Evolutionary conservation across 2,329 filamentous ascomycete species (phyloP), one percentile per base, ranked within the genome.

Genomic region (Fusarium coffeatum): DNA sequence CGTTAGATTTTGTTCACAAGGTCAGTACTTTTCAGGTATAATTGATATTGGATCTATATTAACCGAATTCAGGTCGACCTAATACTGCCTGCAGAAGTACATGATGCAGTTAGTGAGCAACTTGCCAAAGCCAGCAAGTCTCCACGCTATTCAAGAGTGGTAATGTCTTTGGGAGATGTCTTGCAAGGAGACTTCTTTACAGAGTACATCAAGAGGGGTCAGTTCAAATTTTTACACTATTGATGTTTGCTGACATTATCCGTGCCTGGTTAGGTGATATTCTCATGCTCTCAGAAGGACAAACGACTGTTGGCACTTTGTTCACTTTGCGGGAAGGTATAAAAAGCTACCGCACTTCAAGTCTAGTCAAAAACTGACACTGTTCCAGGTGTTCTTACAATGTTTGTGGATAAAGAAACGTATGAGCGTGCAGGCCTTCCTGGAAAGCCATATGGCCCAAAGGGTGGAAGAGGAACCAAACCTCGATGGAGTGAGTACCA

Each of bases 371-470:
- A 8, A 49, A 18, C 59, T 76, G 11, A 58, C 25, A 7, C 2
- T 48, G 10, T 4, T 8, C 5, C 15, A 92, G 93, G 93, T 1
- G 81, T 87, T 1, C 83, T 99, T 34, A 88, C 86, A 6, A 85
- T 99, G 73, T 92, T 93, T 72, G 84, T 98, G 27, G 91, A 93
- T 68, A 93, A 91, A 72, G 89, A 94, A 56, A 89, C 88, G 1
- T 98, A 94, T 78, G 94, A 98, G 79, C 87, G 90, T 49, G 90
- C 91, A 48, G 96, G 96, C 0, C 83, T 99, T 1, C 87, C 90
- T 1, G 95, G 95, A 2, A 90, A 89, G 68, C 86, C 92, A 20
- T 82, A 88, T 59, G 87, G 87, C 4, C 80, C 81, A 45, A 90
- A 89, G 70, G 88, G 88, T 9, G 84, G 83, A 63, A 83, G 88